A percentile compares a stretch with the other conserved stretches of the same genome.
These are phyloP conservation scores for Martensiomyces pterosporus DNA, from an alignment of 192 early-diverging fungal species.

Conservation along the genomic window DNA sequence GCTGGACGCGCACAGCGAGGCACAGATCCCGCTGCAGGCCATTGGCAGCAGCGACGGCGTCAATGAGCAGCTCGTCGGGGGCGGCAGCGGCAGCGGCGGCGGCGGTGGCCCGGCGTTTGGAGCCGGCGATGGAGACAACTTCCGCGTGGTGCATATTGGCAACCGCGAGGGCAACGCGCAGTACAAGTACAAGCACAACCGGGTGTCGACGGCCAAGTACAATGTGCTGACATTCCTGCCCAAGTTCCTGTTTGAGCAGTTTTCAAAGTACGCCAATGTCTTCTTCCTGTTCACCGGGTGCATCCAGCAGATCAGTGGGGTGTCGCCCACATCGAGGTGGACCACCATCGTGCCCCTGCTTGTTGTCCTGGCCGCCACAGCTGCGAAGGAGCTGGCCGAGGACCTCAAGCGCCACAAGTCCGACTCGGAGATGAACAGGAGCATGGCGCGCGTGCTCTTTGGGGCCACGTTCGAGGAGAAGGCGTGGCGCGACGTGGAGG, in stretches of 20 bases:
- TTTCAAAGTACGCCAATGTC: constrained; percentile 97
- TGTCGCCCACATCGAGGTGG: constrained; percentile 88
- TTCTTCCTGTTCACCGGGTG: constrained; percentile 97
- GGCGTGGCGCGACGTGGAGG: constrained; percentile 68
- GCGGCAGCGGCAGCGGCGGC: constrained; percentile 1
- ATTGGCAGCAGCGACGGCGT: constrained; percentile 9
- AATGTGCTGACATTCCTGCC: constrained; percentile 87
- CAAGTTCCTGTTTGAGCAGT: constrained; percentile 96
- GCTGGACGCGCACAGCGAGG: constrained; percentile 14
- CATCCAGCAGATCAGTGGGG: constrained; percentile 94
- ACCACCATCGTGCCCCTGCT: constrained; percentile 81
- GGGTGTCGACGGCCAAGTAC: constrained; percentile 96
- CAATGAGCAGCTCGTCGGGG: background rate
- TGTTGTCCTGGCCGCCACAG: constrained; percentile 85
- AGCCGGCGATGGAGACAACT: constrained; percentile 27
- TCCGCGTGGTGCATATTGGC: constrained; percentile 88
- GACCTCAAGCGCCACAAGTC: constrained; percentile 79
- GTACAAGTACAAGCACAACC: constrained; percentile 85
- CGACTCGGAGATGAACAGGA: constrained; percentile 69
- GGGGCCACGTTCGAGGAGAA: constrained; percentile 68
- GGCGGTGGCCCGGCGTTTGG: constrained; percentile 20
- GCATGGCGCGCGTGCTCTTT: constrained; percentile 56
- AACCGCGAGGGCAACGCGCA: constrained; percentile 71
- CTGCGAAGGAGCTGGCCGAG: constrained; percentile 91
- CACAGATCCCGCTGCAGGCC: constrained; percentile 28